Conservation (phyloP, 768 basidiomycete species). For the Lactifluus rugatus region DNA sequence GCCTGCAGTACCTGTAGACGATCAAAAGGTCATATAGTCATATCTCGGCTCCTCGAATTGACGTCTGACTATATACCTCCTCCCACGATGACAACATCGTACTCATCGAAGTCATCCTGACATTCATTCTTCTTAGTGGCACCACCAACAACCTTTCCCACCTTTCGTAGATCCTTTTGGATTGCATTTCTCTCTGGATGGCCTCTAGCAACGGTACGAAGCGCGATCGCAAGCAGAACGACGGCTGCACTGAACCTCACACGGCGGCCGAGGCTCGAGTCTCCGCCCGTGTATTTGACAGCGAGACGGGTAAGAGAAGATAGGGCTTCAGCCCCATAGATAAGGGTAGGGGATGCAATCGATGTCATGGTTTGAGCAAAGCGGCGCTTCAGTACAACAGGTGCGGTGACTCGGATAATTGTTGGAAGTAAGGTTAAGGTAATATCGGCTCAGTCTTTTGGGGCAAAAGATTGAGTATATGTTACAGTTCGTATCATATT, state of each 20-base stretch:
- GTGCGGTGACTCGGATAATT: no score
- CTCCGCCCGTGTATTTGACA: background rate
- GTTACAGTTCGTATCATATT: no score
- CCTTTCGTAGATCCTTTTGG: slow-evolving; percentile 1
- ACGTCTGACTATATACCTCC: slow-evolving; percentile 25
- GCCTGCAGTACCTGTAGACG: slow-evolving; percentile 43
- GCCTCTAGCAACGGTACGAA: background rate
- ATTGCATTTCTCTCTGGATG: background rate
- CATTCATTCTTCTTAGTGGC: background rate
- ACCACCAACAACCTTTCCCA: slow-evolving; percentile 1
- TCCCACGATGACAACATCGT: slow-evolving; percentile 31
- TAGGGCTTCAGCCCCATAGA: background rate
- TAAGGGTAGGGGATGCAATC: background rate
- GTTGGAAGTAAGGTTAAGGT: no score
- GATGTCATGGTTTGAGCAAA: background rate
- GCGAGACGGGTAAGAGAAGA: background rate
- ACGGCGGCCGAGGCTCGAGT: slow-evolving; percentile 2
- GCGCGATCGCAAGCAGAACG: background rate
- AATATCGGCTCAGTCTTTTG: no score
- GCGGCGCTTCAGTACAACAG: no score
- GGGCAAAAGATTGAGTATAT: no score
- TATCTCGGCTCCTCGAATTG: background rate
- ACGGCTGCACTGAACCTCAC: slow-evolving; percentile 1
- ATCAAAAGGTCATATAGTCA: background rate
- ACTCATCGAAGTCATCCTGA: slow-evolving; percentile 22